Conservation (phyloP, 305 asterid genomes). For the Fraxinus ornus region DNA sequence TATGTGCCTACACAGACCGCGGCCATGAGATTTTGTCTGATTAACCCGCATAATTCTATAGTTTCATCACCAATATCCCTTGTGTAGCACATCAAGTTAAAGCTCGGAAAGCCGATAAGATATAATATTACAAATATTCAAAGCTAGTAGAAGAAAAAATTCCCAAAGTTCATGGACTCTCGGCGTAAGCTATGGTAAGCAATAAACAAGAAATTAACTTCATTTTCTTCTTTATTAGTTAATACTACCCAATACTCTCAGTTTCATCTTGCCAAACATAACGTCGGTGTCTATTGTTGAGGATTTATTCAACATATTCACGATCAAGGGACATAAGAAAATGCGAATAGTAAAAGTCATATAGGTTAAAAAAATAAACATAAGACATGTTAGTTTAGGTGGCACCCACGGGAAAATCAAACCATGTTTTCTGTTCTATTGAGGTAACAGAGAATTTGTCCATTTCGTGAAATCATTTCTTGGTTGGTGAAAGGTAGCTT, state of each 20-base stretch:
- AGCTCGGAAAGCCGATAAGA: constrained; percentile 10
- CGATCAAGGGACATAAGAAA: constrained; percentile 24
- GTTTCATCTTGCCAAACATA: no score
- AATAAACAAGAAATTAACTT: no score
- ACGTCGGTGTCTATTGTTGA: not conserved
- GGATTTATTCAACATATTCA: constrained; percentile 16
- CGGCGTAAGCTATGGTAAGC: no score
- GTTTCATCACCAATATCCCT: not conserved
- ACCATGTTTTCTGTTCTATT: constrained; percentile 49
- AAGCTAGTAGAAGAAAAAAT: not conserved
- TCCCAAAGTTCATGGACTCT: not conserved
- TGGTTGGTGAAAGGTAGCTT: constrained; percentile 19
- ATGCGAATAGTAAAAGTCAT: constrained; percentile 8
- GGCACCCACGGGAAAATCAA: constrained; percentile 48
- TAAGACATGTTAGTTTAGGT: constrained; percentile 47
- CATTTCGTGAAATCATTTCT: constrained; percentile 36
- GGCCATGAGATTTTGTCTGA: constrained; percentile 35
- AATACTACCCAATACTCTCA: no score
- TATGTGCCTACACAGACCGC: constrained; percentile 37
- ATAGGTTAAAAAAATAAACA: constrained; percentile 36
- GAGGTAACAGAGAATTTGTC: constrained; percentile 43
- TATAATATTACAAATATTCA: no score
- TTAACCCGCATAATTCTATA: constrained; percentile 50
- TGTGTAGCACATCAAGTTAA: not conserved
- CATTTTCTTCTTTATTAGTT: no score